These are phyloP conservation scores for Cynara cardunculus DNA, from an alignment of 129 eudicot genomes.

Conservation along the genomic window DNA sequence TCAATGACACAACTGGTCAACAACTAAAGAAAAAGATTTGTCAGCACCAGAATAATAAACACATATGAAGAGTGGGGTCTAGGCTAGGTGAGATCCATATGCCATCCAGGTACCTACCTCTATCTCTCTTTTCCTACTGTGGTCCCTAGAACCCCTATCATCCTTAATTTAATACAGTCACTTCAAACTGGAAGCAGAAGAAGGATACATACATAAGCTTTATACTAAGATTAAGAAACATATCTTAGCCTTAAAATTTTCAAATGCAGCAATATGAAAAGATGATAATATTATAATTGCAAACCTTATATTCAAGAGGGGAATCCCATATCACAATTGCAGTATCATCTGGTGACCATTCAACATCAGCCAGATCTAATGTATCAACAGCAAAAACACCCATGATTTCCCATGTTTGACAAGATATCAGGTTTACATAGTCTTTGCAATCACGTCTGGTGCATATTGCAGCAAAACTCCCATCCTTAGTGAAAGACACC, in stretches of 20 bases:
- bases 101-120: no score
- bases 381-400: constrained; percentile 98
- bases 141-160: no score
- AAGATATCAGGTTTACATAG: constrained; percentile 81
- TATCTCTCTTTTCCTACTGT: no score
- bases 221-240: neutral
- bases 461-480: constrained; percentile 92
- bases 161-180: no score
- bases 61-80: no score
- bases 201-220: neutral
- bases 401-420: constrained; percentile 90
- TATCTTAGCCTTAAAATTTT: neutral
- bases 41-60: no score
- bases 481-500: constrained; percentile 90
- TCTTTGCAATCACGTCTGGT: constrained; percentile 99
- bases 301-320: constrained; percentile 88
- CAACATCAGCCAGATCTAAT: constrained; percentile 83
- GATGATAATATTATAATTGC: neutral
- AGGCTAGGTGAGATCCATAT: no score
- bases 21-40: no score
- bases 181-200: no score
- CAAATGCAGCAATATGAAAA: neutral
- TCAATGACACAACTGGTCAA: no score
- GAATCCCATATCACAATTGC: constrained; percentile 98
- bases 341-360: constrained; percentile 99